Evolutionary conservation across 345 rosid species (phyloP).

Genomic region (Kandelia obovata): DNA sequence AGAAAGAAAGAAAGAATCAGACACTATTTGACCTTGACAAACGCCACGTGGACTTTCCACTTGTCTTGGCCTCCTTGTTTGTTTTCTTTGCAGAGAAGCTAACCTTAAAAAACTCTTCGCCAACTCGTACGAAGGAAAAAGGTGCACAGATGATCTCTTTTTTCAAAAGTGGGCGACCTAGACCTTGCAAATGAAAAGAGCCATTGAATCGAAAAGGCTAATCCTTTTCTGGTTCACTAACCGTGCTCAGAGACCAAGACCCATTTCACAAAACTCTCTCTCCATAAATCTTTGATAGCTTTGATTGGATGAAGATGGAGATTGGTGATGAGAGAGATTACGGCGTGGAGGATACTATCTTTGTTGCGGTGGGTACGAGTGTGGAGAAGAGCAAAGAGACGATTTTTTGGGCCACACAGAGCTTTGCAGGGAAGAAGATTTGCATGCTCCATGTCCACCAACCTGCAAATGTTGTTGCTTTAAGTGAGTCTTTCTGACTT

Average conservation of each 20-base stretch:
- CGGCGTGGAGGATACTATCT: conserved; percentile 59
- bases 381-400: conserved; percentile 55
- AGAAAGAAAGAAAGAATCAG: not conserved
- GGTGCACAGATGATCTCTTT: no score
- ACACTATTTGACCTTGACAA: not conserved
- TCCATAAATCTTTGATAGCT: not conserved
- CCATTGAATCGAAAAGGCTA: no score
- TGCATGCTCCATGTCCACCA: conserved; percentile 75
- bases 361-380: conserved; percentile 72
- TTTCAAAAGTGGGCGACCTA: no score
- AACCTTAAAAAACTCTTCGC: no score
- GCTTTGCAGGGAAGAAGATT: conserved; percentile 62
- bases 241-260: not conserved
- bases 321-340: conserved; percentile 23
- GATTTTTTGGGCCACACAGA: conserved; percentile 62
- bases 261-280: not conserved
- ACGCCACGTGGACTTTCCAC: not conserved
- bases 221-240: not conserved
- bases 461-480: conserved; percentile 38
- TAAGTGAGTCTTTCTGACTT: conserved; percentile 43
- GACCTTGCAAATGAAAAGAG: no score
- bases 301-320: conserved; percentile 34
- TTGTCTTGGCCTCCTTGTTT: not conserved
- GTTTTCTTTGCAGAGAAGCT: not conserved
- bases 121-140: no score